Evolutionary conservation across 805 yeast species (phyloP).

Genomic region (Candida parachauliodes): DNA sequence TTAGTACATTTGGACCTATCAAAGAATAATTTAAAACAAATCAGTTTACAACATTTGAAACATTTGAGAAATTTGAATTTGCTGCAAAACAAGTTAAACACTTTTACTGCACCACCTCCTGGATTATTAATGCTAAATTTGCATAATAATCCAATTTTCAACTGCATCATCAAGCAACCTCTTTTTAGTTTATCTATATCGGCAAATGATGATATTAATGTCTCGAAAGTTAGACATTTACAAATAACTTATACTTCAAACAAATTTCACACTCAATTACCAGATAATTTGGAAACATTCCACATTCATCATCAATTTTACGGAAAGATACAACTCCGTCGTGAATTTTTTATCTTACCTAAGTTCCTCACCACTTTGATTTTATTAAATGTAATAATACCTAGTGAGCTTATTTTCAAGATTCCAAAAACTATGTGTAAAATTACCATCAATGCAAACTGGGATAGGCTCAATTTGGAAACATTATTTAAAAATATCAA

Average conservation of each 20-base stretch:
- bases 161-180: background rate
- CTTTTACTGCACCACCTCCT: background rate
- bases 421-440: background rate
- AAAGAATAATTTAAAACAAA: background rate
- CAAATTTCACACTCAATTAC: background rate
- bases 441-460: background rate
- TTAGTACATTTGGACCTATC: background rate
- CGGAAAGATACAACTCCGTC: background rate
- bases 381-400: background rate
- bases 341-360: background rate
- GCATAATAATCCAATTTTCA: slow-evolving; percentile 6
- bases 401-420: background rate
- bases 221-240: background rate
- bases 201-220: background rate
- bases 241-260: background rate
- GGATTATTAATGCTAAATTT: slow-evolving; percentile 1
- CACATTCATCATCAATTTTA: slow-evolving; percentile 1
- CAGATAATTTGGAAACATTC: background rate
- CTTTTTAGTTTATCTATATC: background rate
- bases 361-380: background rate
- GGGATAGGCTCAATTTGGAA: background rate
- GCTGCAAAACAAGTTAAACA: slow-evolving; percentile 4
- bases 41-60: background rate
- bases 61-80: slow-evolving; percentile 1
- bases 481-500: background rate